Evolutionary conservation across 805 yeast genomes (phyloP).

Genomic region (Clavispora vitiphila): DNA sequence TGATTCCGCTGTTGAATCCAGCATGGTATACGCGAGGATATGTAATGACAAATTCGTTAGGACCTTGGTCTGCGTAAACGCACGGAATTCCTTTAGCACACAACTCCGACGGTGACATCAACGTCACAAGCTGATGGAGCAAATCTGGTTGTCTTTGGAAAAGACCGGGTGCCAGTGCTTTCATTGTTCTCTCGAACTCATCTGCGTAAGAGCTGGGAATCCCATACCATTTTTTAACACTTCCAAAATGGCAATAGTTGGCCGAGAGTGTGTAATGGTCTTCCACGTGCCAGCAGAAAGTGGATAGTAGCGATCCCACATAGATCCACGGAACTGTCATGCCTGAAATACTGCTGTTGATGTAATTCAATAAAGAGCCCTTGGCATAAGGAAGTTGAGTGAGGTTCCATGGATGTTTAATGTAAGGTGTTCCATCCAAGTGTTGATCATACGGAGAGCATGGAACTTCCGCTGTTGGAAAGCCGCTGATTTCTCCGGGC

Average conservation of each 20-base stretch:
- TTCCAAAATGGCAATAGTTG: constrained; percentile 87
- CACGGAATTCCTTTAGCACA: constrained; percentile 41
- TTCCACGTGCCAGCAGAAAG: constrained; percentile 96
- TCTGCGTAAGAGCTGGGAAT: constrained; percentile 67
- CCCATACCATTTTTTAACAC: constrained; percentile 90
- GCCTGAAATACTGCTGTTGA: constrained; percentile 72
- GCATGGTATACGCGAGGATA: constrained; percentile 43
- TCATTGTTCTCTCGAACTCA: constrained; percentile 61
- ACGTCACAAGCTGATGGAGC: constrained; percentile 77
- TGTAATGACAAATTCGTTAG: constrained; percentile 49
- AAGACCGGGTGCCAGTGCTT: constrained; percentile 67
- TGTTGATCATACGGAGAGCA: constrained; percentile 16
- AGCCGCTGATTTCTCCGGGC: constrained; percentile 69
- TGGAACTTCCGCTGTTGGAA: constrained; percentile 45
- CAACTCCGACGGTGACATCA: constrained; percentile 64
- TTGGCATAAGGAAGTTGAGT: constrained; percentile 64
- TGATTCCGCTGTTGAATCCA: constrained; percentile 43
- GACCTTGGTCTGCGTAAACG: constrained; percentile 59
- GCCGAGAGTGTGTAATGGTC: constrained; percentile 91
- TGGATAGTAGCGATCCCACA: constrained; percentile 81
- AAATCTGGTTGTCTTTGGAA: constrained; percentile 83
- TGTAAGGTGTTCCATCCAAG: constrained; percentile 27
- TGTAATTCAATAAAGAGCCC: constrained; percentile 64
- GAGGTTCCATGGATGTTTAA: constrained; percentile 68
- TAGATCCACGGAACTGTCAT: constrained; percentile 96